A percentile compares a stretch with the other conserved stretches of the same genome.
Conservation (phyloP, 805 yeast genomes). For the Saccharomyces eubayanus region DNA sequence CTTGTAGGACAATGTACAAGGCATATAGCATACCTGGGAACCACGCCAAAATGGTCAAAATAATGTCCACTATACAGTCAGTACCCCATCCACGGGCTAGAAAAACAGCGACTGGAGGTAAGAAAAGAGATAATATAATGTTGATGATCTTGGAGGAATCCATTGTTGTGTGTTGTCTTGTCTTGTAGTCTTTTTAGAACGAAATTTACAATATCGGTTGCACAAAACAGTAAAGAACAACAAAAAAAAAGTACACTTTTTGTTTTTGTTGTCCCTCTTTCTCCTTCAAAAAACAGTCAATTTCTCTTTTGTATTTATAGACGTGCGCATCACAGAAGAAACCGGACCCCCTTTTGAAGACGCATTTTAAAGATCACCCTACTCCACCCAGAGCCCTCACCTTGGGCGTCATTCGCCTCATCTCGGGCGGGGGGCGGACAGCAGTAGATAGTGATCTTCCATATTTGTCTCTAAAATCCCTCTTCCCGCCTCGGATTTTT, state of each 20-base stretch:
- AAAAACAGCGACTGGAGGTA: constrained; percentile 75
- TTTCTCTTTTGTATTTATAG: not conserved
- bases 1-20: constrained; percentile 44
- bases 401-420: not conserved
- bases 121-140: constrained; percentile 43
- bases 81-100: constrained; percentile 58
- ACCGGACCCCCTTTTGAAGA: not conserved
- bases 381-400: not conserved
- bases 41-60: constrained; percentile 39
- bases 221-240: not conserved
- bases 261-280: not conserved
- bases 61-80: constrained; percentile 55
- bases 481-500: not conserved
- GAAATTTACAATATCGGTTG: not conserved
- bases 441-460: not conserved
- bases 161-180: constrained; percentile 10
- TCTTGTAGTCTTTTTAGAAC: not conserved
- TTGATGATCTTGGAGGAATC: constrained; percentile 32
- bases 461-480: not conserved
- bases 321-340: not conserved
- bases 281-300: not conserved
- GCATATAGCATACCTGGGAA: constrained; percentile 82
- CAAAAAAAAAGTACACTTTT: not conserved
- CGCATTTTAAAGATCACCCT: not conserved
- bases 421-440: not conserved